These are phyloP conservation scores for Ensete glaucum DNA, from an alignment of 176 grass and related monocot species.

Conservation along the genomic window DNA sequence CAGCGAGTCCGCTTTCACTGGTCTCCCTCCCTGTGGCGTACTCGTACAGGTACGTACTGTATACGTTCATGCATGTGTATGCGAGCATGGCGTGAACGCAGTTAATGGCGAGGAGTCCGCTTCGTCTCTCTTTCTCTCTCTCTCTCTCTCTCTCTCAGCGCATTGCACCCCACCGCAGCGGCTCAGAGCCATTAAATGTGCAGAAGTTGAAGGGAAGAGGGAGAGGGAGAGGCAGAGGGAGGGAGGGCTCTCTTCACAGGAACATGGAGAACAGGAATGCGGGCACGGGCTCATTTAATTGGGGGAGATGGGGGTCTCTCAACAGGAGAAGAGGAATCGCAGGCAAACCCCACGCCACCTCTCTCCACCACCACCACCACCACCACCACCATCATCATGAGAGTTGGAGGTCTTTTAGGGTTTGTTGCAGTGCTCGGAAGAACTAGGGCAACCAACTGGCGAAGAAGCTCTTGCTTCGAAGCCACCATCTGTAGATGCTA, in stretches of 20 bases:
- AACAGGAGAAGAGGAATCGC: not conserved
- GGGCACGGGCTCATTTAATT: not conserved
- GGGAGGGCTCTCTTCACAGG: constrained; percentile 32
- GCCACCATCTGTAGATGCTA: too few relatives aligned
- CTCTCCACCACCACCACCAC: not conserved
- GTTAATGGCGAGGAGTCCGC: constrained; percentile 20
- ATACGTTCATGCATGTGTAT: constrained; percentile 8
- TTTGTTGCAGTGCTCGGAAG: not conserved
- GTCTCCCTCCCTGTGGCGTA: not conserved
- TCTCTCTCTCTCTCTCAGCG: not conserved
- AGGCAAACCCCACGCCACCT: not conserved
- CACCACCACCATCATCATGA: not conserved
- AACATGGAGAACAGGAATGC: not conserved
- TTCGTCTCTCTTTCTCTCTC: not conserved
- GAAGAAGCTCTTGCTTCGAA: too few relatives aligned
- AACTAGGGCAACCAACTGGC: too few relatives aligned
- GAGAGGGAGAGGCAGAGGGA: not conserved
- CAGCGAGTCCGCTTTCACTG: not conserved
- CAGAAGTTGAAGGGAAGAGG: not conserved
- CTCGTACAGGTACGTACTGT: not conserved
- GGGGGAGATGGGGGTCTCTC: not conserved
- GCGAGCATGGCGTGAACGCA: constrained; percentile 47
- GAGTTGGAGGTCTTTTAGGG: not conserved
- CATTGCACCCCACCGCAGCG: constrained; percentile 42
- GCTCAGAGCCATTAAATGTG: constrained; percentile 48